phyloP scores from a whole-genome alignment of 345 rosid species.

The Rhizophora mangle region DNA sequence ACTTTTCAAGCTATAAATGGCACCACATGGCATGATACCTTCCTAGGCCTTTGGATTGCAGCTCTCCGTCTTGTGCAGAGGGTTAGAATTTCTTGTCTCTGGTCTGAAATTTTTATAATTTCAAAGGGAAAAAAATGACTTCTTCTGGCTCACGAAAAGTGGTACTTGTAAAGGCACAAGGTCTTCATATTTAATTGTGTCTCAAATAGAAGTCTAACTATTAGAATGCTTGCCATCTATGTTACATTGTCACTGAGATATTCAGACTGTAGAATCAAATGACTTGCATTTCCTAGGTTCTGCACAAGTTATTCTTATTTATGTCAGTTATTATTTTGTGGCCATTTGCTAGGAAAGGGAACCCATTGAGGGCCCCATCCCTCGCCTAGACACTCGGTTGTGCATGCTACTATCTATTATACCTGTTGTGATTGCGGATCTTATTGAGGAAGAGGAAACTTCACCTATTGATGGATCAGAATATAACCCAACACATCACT shows the following conservation, averaged over 20 bases:
- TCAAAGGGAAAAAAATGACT: not conserved
- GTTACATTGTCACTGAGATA: not conserved
- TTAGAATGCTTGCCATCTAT: not conserved
- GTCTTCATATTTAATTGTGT: not conserved
- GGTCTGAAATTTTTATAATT: not conserved
- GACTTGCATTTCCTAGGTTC: not conserved
- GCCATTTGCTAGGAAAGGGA: conserved; percentile 67
- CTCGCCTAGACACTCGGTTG: conserved; percentile 80
- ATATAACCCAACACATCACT: conserved; percentile 39
- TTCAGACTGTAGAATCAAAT: not conserved
- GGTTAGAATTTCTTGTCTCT: conserved; percentile 30
- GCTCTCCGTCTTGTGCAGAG: conserved; percentile 95
- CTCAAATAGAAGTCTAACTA: not conserved
- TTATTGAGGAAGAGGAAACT: conserved; percentile 92
- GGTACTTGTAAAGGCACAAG: too few relatives aligned
- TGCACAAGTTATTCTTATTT: not conserved
- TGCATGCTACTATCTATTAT: conserved; percentile 79
- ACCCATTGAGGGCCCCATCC: conserved; percentile 84
- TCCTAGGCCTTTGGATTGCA: conserved; percentile 91
- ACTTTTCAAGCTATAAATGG: conserved; percentile 78
- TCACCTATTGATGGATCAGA: conserved; percentile 51
- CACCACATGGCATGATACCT: conserved; percentile 83
- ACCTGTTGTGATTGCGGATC: conserved; percentile 65
- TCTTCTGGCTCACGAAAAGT: too few relatives aligned
- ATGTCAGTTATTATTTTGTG: not conserved